Base-by-base conservation (phyloP, 2,329 filamentous ascomycete genomes). In the Fusarium albidum region DNA sequence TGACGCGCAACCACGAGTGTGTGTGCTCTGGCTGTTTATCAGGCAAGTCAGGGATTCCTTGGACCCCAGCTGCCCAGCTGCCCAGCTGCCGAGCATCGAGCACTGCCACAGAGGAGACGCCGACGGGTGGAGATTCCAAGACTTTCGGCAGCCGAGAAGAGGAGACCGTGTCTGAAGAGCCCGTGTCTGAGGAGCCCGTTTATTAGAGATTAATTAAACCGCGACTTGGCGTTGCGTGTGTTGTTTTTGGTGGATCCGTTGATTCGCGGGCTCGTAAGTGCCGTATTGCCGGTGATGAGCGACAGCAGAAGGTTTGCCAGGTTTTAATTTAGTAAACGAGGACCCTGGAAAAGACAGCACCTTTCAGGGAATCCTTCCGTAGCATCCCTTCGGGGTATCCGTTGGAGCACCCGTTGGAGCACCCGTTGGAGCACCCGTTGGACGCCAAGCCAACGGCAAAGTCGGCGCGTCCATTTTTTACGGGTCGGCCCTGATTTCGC, bases 381-480 rank as follows among this genome's bases (percentile, higher is more conserved):
- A n/a, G n/a, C n/a, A n/a, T n/a, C n/a, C 21, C 7, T 4, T 21
- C 11, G 26, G 29, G 12, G 18, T 6, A 12, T 25, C 29, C 31
- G 31, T 34, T n/a, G 41, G 31, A 35, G 18, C 35, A 34, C 26
- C 21, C 7, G 21, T 21, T 11, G 26, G 29, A 15, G 18, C 9
- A 12, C 21, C 29, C 31, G 31, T 34, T n/a, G 41, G 31, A 35
- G 18, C 35, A 34, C 26, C 31, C 42, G 17, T 34, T 7, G 7
- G 3, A 7, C 15, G 58, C 59, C 59, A 61, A 61, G 59, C 46
- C 11, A 29, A 52, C 59, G 59, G 59, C 59, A 59, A 61, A 52
- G 32, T 56, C 58, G 58, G 58, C 58, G 26, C 41, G n/a, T n/a
- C n/a, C n/a, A n/a, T n/a, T 37, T 35, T 37, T 29, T 34, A 28